phyloP scores from a whole-genome alignment of 1,284 basidiomycete genomes.

The Kalmanozyma brasiliensis region DNA sequence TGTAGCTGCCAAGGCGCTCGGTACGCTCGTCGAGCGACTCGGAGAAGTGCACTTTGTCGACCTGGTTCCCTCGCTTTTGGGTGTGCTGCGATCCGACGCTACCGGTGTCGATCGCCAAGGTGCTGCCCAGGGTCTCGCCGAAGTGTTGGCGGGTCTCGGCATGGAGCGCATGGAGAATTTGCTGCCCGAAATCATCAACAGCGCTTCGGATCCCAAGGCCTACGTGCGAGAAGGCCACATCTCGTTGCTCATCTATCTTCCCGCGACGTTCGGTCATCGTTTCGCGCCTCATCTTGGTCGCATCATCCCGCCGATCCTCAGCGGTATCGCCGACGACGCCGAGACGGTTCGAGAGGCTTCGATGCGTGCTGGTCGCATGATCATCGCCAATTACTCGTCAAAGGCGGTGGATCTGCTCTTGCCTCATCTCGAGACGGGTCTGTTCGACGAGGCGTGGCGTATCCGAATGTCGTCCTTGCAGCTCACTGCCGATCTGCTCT shows the following conservation, averaged over 20 bases:
- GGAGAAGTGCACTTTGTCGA: slow-evolving; percentile 97
- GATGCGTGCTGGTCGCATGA: slow-evolving; percentile 99
- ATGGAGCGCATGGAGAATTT: slow-evolving; percentile 96
- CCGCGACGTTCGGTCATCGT: slow-evolving; percentile 89
- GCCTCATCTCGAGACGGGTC: slow-evolving; percentile 91
- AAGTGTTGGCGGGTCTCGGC: slow-evolving; percentile 93
- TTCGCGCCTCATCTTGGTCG: slow-evolving; percentile 96
- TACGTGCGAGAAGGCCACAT: slow-evolving; percentile 99
- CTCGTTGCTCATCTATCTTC: slow-evolving; percentile 94
- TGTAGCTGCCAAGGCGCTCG: slow-evolving; percentile 96
- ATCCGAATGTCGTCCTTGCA: slow-evolving; percentile 92
- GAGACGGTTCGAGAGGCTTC: slow-evolving; percentile 92
- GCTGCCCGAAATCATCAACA: slow-evolving; percentile 91
- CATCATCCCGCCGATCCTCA: slow-evolving; percentile 91
- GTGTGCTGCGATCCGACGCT: slow-evolving; percentile 90
- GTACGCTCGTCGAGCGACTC: slow-evolving; percentile 92
- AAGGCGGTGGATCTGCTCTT: slow-evolving; percentile 93
- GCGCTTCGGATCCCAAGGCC: slow-evolving; percentile 86
- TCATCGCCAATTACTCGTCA: slow-evolving; percentile 91
- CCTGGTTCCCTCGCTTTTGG: slow-evolving; percentile 87
- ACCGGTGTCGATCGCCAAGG: slow-evolving; percentile 97
- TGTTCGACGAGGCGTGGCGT: slow-evolving; percentile 94
- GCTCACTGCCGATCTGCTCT: slow-evolving; percentile 92
- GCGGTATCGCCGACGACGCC: slow-evolving; percentile 90
- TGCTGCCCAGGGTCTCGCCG: slow-evolving; percentile 95